phyloP scores from a whole-genome alignment of 805 yeast species.

The Saitoella complicata region DNA sequence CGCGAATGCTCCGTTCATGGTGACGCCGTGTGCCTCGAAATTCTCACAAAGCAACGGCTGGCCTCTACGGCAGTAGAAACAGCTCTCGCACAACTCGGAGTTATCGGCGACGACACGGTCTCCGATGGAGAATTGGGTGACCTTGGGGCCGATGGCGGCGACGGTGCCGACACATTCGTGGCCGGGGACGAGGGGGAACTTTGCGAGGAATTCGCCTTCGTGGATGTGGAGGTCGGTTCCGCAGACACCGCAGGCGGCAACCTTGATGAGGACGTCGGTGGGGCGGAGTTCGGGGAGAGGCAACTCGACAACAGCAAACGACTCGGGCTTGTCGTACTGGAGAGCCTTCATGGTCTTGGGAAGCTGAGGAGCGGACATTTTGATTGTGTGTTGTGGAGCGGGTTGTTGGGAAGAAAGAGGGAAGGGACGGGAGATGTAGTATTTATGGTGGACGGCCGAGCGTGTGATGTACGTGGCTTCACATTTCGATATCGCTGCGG shows the following conservation, averaged over 20 bases:
- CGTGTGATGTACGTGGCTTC: no score
- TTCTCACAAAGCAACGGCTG: slow-evolving; percentile 11
- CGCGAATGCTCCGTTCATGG: slow-evolving; percentile 12
- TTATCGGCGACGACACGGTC: slow-evolving; percentile 12
- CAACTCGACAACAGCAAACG: slow-evolving; percentile 6
- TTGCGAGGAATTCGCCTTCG: slow-evolving; percentile 12
- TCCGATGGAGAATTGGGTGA: slow-evolving; percentile 7
- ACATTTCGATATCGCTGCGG: no score
- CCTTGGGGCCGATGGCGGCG: slow-evolving; percentile 11
- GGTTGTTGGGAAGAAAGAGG: not conserved
- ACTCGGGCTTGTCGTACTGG: slow-evolving; percentile 10
- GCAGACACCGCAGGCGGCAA: slow-evolving; percentile 11
- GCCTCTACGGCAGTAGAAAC: slow-evolving; percentile 12
- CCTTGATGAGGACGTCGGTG: slow-evolving; percentile 11
- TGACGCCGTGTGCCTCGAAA: slow-evolving; percentile 12
- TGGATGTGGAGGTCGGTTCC: slow-evolving; percentile 12
- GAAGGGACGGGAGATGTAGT: no score
- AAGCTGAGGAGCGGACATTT: slow-evolving; percentile 3
- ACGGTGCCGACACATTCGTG: slow-evolving; percentile 12
- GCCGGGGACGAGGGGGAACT: slow-evolving; percentile 11
- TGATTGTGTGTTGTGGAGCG: not conserved
- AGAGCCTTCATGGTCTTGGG: slow-evolving; percentile 12
- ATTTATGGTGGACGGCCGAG: no score
- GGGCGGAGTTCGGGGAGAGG: slow-evolving; percentile 9
- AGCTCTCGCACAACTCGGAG: slow-evolving; percentile 11